These are phyloP conservation scores for Fraxinus ornus DNA, from an alignment of 305 asterid genomes.

Conservation along the genomic window DNA sequence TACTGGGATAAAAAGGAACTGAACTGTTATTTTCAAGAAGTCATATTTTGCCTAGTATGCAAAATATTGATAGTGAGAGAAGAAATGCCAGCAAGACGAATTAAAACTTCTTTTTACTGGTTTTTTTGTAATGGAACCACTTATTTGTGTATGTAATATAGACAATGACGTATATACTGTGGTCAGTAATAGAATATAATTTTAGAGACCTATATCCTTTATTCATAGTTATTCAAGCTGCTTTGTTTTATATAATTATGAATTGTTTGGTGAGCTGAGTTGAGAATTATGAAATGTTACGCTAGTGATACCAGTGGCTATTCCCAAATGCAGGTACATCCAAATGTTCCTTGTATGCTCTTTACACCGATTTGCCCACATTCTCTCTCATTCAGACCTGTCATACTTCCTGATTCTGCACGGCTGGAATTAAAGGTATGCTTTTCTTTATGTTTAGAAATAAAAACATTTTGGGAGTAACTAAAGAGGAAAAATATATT, in stretches of 20 bases:
- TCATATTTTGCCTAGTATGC: background rate
- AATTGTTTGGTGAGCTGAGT: background rate
- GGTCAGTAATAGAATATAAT: background rate
- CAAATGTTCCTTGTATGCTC: constrained; percentile 98
- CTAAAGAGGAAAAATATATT: background rate
- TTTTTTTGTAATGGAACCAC: background rate
- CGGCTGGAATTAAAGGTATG: constrained; percentile 86
- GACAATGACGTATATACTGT: background rate
- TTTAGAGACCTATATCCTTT: background rate
- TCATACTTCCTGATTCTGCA: constrained; percentile 97
- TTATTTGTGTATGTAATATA: background rate
- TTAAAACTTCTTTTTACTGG: background rate
- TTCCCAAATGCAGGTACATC: constrained; percentile 74
- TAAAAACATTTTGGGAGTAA: background rate
- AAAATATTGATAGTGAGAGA: background rate
- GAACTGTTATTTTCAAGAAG: background rate
- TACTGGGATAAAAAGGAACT: background rate
- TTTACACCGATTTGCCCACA: constrained; percentile 97
- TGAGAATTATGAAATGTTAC: background rate
- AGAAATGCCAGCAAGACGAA: background rate
- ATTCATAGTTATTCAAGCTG: constrained; percentile 12
- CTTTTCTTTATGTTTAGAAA: constrained; percentile 15
- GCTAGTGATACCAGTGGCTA: background rate
- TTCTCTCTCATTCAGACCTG: constrained; percentile 97
- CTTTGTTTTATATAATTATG: background rate